These are phyloP conservation scores for Corynespora cassiicola DNA, from an alignment of 2,329 filamentous ascomycete species.

Conservation along the genomic window DNA sequence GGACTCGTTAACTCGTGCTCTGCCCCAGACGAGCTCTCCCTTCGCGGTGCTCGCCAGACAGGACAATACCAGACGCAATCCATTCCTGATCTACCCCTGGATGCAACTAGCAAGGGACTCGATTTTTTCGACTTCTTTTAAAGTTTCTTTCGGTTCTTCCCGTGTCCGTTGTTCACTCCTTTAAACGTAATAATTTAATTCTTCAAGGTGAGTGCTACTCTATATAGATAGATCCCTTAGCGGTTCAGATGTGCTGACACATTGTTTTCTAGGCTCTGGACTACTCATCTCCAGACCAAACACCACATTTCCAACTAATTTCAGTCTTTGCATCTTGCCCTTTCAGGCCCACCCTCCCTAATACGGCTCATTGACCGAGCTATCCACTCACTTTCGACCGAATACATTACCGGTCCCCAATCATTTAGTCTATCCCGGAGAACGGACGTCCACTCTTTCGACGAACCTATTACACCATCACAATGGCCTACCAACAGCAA, in stretches of 20 bases:
- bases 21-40: constrained; percentile 46
- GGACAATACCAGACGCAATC: constrained; percentile 40
- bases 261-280: constrained; percentile 42
- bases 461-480: constrained; percentile 45
- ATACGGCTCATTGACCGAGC: constrained; percentile 47
- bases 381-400: constrained; percentile 48
- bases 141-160: constrained; percentile 41
- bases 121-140: constrained; percentile 38
- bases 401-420: constrained; percentile 25
- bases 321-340: constrained; percentile 59
- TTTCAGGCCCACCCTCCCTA: constrained; percentile 60
- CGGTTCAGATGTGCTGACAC: constrained; percentile 24
- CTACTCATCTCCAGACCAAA: constrained; percentile 41
- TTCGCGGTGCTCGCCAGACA: constrained; percentile 40
- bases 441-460: constrained; percentile 55
- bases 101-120: constrained; percentile 53
- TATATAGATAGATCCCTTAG: no score
- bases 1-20: constrained; percentile 64
- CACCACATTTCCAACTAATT: constrained; percentile 62
- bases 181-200: constrained; percentile 57
- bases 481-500: constrained; percentile 63
- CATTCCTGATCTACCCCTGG: constrained; percentile 48
- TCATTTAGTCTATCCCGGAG: constrained; percentile 52
- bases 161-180: constrained; percentile 44
- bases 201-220: constrained; percentile 56